Percentiles rank a stretch among this genome's conserved stretches.
These are phyloP conservation scores for Fraxinus baroniana DNA, from an alignment of 305 asterid species.

Conservation along the genomic window DNA sequence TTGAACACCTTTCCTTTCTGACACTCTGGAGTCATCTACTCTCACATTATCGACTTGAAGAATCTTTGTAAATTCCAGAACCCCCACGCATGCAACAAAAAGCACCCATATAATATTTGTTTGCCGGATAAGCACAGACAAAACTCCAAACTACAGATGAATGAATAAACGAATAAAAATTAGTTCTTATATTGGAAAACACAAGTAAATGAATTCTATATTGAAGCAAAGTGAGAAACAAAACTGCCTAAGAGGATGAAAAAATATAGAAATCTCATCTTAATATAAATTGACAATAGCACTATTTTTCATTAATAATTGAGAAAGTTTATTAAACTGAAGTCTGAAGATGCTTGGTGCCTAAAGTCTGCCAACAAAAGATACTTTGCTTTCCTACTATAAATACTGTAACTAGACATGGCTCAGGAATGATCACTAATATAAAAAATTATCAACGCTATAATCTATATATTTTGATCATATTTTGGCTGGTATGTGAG, in stretches of 20 bases:
- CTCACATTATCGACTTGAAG: constrained; percentile 37
- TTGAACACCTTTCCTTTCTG: constrained; percentile 39
- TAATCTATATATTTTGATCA: not conserved
- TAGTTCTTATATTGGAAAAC: constrained; percentile 20
- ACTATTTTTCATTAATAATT: not conserved
- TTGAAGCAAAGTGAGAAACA: constrained; percentile 11
- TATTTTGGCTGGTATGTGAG: not conserved
- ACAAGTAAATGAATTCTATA: not conserved
- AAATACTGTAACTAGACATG: not conserved
- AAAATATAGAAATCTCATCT: not conserved
- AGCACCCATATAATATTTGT: constrained; percentile 92
- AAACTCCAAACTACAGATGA: constrained; percentile 66
- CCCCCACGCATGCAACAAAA: constrained; percentile 71
- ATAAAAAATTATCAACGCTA: not conserved
- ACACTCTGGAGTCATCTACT: constrained; percentile 32
- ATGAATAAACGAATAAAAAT: constrained; percentile 23
- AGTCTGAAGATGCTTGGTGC: not conserved
- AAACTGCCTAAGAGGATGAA: not conserved
- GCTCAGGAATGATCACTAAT: not conserved
- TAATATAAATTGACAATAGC: not conserved
- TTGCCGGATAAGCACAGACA: constrained; percentile 84
- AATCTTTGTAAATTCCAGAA: constrained; percentile 51
- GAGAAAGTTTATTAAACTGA: not conserved
- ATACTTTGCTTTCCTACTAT: not conserved
- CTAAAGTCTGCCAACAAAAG: not conserved